Evolutionary conservation across 129 eudicot genomes (phyloP).

Genomic region (Logfia minima): DNA sequence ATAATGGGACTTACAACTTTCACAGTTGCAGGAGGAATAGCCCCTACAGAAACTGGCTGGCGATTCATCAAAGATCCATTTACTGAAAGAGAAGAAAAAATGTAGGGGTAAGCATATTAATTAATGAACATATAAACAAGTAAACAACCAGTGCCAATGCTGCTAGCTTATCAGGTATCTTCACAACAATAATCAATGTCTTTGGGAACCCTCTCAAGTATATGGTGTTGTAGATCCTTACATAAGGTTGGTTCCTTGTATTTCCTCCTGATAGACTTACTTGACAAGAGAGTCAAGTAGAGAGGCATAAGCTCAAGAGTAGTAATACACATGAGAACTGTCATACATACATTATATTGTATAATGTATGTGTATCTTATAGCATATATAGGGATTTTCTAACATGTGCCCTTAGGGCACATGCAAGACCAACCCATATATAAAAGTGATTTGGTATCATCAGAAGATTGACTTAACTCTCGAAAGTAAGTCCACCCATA

Average conservation of each 20-base stretch:
- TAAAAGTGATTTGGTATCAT: no score
- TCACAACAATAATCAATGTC: not conserved
- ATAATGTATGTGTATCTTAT: not conserved
- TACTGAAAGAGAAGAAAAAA: slow-evolving; percentile 40
- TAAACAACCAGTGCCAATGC: not conserved
- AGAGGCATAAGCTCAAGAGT: not conserved
- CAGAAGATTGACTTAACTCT: no score
- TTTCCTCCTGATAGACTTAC: not conserved
- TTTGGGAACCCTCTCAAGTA: no score
- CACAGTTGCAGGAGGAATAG: slow-evolving; percentile 67
- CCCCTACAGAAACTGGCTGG: slow-evolving; percentile 59
- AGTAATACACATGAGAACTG: not conserved
- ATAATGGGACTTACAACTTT: slow-evolving; percentile 63
- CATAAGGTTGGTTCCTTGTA: not conserved
- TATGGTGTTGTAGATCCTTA: no score
- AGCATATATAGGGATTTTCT: not conserved
- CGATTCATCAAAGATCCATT: slow-evolving; percentile 58
- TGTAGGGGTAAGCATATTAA: not conserved
- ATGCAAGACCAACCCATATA: no score
- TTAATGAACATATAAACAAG: no score
- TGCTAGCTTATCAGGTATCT: not conserved
- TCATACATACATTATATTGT: not conserved
- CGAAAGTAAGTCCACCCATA: no score
- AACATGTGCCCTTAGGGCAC: no score
- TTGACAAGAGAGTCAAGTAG: not conserved